phyloP scores from a whole-genome alignment of 139 green algal species.

The Coelastrella sp. region DNA sequence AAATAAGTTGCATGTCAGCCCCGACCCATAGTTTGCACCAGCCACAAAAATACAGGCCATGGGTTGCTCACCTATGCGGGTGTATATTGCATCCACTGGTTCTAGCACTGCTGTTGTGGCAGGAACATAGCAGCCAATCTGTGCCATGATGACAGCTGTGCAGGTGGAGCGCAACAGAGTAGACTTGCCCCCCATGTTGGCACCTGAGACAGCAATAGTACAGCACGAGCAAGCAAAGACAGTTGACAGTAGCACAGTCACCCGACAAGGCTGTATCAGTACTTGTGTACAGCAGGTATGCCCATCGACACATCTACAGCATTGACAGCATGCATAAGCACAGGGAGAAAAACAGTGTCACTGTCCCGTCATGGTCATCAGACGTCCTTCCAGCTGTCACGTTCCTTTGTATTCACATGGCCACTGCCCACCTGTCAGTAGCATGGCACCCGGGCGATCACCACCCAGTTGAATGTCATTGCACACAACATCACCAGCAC shows the following conservation, averaged over 20 bases:
- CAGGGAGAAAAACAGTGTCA: too few species aligned
- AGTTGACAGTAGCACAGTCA: too few species aligned
- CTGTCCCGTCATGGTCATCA: background rate
- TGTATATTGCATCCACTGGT: conserved; percentile 86
- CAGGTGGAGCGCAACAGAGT: conserved; percentile 94
- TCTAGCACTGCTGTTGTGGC: conserved; percentile 65
- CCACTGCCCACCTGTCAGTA: conserved; percentile 67
- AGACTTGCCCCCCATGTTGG: conserved; percentile 98
- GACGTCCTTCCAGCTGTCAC: too few species aligned
- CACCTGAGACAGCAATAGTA: conserved; percentile 72
- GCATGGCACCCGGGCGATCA: conserved; percentile 53
- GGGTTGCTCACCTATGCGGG: conserved; percentile 86
- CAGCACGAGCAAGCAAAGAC: background rate
- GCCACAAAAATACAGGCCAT: too few species aligned
- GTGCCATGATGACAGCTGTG: conserved; percentile 86
- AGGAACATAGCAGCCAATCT: conserved; percentile 90
- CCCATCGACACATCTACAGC: too few species aligned
- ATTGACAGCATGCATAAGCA: too few species aligned
- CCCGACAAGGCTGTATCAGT: too few species aligned
- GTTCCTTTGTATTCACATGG: background rate
- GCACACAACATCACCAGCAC: conserved; percentile 49
- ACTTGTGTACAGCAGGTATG: too few species aligned
- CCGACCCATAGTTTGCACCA: background rate
- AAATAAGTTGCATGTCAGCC: too few species aligned
- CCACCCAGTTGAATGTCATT: conserved; percentile 75